phyloP scores from a whole-genome alignment of 768 basidiomycete species.

The Pleurotus djamor region DNA sequence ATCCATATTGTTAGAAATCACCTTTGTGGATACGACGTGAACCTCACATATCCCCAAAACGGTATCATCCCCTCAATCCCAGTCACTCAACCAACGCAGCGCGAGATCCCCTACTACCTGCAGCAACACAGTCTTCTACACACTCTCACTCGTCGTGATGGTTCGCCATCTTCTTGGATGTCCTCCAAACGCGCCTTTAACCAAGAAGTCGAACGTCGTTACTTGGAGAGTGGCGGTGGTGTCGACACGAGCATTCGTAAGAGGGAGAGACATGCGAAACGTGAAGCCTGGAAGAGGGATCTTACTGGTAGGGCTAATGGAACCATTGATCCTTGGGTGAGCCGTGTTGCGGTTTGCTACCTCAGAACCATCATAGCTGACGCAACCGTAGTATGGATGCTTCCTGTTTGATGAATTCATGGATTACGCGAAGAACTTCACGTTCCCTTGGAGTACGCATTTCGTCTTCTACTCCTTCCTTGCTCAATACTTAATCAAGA shows the following conservation, averaged over 20 bases:
- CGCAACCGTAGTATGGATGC: slow-evolving; percentile 53
- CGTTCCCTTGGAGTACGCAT: slow-evolving; percentile 52
- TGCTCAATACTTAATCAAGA: background rate
- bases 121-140: background rate
- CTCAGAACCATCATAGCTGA: background rate
- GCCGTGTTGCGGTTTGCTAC: background rate
- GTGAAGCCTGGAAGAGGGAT: slow-evolving; percentile 43
- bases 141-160: background rate
- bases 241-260: slow-evolving; percentile 7
- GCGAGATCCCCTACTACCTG: background rate
- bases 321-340: slow-evolving; percentile 40
- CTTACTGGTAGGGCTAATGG: slow-evolving; percentile 47
- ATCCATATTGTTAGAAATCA: background rate
- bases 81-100: background rate
- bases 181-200: background rate
- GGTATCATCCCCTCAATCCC: background rate
- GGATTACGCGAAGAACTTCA: slow-evolving; percentile 73
- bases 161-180: background rate
- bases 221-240: background rate
- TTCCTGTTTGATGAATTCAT: slow-evolving; percentile 60
- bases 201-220: background rate
- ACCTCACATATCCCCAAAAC: slow-evolving; percentile 8
- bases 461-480: background rate
- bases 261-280: slow-evolving; percentile 20
- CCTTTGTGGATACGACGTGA: slow-evolving; percentile 7